Percentiles rank a stretch among this genome's conserved stretches.
Conservation (phyloP, 768 basidiomycete species). For the Hypholoma sublateritium region DNA sequence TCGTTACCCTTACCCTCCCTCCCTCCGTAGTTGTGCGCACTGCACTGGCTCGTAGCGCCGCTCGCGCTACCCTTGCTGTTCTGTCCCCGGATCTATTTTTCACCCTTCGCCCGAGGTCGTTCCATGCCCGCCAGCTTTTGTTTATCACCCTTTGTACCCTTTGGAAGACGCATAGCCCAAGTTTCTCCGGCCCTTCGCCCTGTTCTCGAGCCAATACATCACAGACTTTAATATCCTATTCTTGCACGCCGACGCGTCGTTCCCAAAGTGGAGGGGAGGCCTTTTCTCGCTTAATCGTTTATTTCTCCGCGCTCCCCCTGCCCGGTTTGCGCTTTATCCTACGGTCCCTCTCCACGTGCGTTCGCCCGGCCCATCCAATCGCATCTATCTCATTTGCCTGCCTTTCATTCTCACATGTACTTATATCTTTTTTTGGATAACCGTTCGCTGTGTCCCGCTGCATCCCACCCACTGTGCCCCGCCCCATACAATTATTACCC, state of each 20-base stretch:
- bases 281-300: slow-evolving; percentile 15
- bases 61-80: neutral
- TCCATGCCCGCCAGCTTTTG: neutral
- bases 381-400: slow-evolving; percentile 12
- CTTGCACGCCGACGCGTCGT: neutral
- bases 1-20: neutral
- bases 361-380: slow-evolving; percentile 2
- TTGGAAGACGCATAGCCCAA: slow-evolving; percentile 1
- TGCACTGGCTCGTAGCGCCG: neutral
- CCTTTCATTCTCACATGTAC: slow-evolving; percentile 5
- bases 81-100: neutral
- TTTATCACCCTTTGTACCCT: slow-evolving; percentile 4
- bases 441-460: neutral
- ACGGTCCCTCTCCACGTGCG: neutral
- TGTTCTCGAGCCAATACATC: slow-evolving; percentile 1
- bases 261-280: neutral
- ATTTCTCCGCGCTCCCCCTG: slow-evolving; percentile 8
- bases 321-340: neutral
- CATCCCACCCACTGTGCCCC: neutral
- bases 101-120: slow-evolving; percentile 3
- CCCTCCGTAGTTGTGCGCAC: too few relatives aligned
- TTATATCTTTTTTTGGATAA: slow-evolving; percentile 4
- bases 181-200: neutral
- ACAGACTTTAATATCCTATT: neutral
- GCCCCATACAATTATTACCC: neutral